phyloP scores from a whole-genome alignment of 768 basidiomycete species.

The Megacollybia marginata region DNA sequence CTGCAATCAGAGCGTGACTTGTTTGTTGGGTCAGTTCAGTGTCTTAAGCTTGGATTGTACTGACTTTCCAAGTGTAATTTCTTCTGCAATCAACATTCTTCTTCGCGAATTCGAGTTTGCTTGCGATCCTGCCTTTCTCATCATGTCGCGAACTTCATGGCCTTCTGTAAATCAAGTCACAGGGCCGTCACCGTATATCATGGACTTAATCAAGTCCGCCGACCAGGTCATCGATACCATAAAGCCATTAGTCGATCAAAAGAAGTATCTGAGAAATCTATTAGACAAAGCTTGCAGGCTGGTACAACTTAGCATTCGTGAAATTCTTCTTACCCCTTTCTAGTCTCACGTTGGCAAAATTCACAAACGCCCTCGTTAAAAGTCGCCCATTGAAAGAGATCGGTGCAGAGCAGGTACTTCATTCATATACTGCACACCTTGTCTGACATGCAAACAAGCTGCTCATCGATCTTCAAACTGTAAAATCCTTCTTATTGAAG shows the following conservation, averaged over 20 bases:
- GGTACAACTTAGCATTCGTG: conserved; percentile 6
- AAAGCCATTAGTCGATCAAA: conserved; percentile 81
- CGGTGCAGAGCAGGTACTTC: conserved; percentile 83
- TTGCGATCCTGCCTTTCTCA: conserved; percentile 71
- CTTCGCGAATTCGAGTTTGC: conserved; percentile 82
- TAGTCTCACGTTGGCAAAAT: conserved; percentile 78
- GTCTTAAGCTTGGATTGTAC: background rate
- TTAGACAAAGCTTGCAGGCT: conserved; percentile 92
- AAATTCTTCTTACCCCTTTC: background rate
- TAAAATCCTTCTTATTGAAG: conserved; percentile 77
- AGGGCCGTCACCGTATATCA: conserved; percentile 76
- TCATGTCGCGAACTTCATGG: conserved; percentile 79
- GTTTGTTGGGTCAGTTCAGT: conserved; percentile 66
- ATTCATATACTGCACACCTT: background rate
- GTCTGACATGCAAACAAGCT: conserved; percentile 36
- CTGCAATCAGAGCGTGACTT: conserved; percentile 83
- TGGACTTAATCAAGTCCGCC: conserved; percentile 65
- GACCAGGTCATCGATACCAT: conserved; percentile 74
- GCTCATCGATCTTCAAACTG: conserved; percentile 81
- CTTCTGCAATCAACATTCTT: conserved; percentile 71
- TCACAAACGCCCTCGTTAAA: conserved; percentile 83
- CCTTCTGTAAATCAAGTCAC: conserved; percentile 72
- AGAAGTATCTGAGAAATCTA: conserved; percentile 90
- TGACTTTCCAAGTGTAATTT: conserved; percentile 55
- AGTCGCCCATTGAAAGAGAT: conserved; percentile 88